A percentile compares a stretch with the other conserved stretches of the same genome.
Evolutionary conservation across 768 basidiomycete genomes (phyloP).

Genomic region (Favolaschia claudopus): DNA sequence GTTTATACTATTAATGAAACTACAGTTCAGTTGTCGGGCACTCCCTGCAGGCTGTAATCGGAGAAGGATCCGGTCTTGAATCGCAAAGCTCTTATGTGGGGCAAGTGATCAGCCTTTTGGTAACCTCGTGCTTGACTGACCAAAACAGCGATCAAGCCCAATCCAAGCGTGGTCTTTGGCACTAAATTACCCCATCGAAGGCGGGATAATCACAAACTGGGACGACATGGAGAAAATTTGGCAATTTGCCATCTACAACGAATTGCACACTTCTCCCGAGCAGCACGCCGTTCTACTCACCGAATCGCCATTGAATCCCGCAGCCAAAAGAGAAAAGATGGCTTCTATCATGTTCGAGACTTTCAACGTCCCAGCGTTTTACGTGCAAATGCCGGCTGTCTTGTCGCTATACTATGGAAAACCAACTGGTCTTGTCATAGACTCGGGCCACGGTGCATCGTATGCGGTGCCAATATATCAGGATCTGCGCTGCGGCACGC

Average conservation of each 20-base stretch:
- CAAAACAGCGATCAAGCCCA: slow-evolving; percentile 69
- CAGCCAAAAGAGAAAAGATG: slow-evolving; percentile 76
- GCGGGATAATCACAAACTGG: slow-evolving; percentile 26
- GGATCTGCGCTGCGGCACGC: slow-evolving; percentile 73
- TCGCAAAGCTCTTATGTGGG: too few relatives aligned
- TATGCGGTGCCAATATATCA: slow-evolving; percentile 80
- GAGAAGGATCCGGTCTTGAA: too few relatives aligned
- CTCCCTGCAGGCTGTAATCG: too few relatives aligned
- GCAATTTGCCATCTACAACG: slow-evolving; percentile 53
- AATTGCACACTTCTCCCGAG: slow-evolving; percentile 75
- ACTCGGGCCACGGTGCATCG: slow-evolving; percentile 45
- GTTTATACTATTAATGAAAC: neutral
- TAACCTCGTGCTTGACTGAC: slow-evolving; percentile 12
- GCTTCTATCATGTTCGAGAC: slow-evolving; percentile 83
- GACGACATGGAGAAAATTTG: slow-evolving; percentile 31
- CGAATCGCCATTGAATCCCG: slow-evolving; percentile 78
- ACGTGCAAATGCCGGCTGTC: slow-evolving; percentile 75
- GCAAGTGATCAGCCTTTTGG: neutral
- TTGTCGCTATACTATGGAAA: slow-evolving; percentile 72
- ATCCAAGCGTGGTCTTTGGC: slow-evolving; percentile 78
- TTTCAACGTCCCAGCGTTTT: slow-evolving; percentile 76
- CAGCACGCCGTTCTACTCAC: slow-evolving; percentile 77
- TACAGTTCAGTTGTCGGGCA: slow-evolving; percentile 75
- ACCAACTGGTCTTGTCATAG: slow-evolving; percentile 74
- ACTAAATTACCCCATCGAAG: slow-evolving; percentile 61